Base-by-base conservation (phyloP, 148 eudicot species). In the Diospyros lotus region DNA sequence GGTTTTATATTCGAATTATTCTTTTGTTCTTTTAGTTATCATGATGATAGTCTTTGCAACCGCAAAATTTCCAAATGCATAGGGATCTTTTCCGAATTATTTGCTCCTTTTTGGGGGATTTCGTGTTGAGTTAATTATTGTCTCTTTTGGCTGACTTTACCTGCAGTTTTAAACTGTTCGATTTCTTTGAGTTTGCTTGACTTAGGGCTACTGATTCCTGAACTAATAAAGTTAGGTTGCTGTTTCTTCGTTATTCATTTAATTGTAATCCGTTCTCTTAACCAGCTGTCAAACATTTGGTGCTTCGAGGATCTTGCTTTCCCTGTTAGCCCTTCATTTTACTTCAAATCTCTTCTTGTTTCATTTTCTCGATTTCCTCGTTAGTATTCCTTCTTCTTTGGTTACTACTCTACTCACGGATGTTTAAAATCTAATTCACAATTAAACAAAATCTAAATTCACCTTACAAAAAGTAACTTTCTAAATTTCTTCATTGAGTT, bases 161-260 rank as follows among this genome's bases (percentile, higher is more conserved):
- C 45, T 44, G 5, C 8, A n/a, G 39, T 13, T 46, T 66, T 51
- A 51, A 28, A 56, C 11, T 15, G 18, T 70, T n/a, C 63, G 28
- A 55, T 6, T 70, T n/a, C 2, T 68, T 14, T 68, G 72, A 28
- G 14, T 69, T 52, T 69, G 11, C 72, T 53, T 44, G 41, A 40
- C 59, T 14, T 7, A 45, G 28, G 41, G 10, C 42, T 38, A 13
- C 13, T 69, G 28, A 39, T 54, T 69, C 46, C 15, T 7, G 46
- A 53, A 55, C 28, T 28, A 28, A 12, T 39, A 69, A 52, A 53
- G 46, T 53, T 39, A 13, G 45, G 41, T 14, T 40, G 48, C 3
- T 52, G n/a, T 12, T 40, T 39, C 41, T 51, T 14, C 38, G 18
- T 50, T 45, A 11, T 6, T 10, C 18, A 38, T 28, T 51, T 17